Evolutionary conservation across 371 early-diverging fungal genomes (phyloP).

Genomic region (Lichtheimia ramosa): DNA sequence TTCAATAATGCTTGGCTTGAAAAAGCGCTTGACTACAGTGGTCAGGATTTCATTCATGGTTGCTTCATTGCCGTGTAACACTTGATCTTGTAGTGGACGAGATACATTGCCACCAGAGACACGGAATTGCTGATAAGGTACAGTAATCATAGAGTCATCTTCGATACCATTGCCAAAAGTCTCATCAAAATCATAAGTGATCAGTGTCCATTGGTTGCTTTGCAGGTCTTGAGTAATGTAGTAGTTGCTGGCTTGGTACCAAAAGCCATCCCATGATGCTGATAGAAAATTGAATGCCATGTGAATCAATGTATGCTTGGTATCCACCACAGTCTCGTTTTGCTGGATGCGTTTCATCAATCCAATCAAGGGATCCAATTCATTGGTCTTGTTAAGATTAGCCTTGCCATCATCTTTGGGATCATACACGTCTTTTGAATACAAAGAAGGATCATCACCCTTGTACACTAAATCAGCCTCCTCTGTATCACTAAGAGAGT

Average conservation of each 20-base stretch:
- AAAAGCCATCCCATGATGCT: constrained; percentile 52
- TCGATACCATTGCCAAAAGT: constrained; percentile 41
- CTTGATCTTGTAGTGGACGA: constrained; percentile 37
- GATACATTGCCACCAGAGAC: constrained; percentile 25
- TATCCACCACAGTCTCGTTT: constrained; percentile 19
- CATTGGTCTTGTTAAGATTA: constrained; percentile 14
- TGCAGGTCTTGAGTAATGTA: constrained; percentile 49
- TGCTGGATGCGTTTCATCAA: constrained; percentile 12
- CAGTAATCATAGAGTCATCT: background rate
- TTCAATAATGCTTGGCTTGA: constrained; percentile 49
- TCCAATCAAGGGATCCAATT: constrained; percentile 16
- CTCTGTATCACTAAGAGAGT: constrained; percentile 18
- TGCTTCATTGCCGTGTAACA: constrained; percentile 36
- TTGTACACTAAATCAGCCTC: constrained; percentile 32
- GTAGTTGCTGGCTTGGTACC: constrained; percentile 55
- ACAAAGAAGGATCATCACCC: constrained; percentile 29
- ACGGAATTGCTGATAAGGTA: constrained; percentile 42
- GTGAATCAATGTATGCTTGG: constrained; percentile 33
- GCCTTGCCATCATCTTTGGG: constrained; percentile 24
- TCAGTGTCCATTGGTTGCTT: constrained; percentile 50
- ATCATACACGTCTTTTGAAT: constrained; percentile 34
- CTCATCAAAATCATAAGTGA: constrained; percentile 62
- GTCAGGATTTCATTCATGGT: constrained; percentile 50
- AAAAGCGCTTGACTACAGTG: constrained; percentile 53
- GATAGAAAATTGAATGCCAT: constrained; percentile 50